Base-by-base conservation (phyloP, 179 eudicot species). In the Beta lomatogona region DNA sequence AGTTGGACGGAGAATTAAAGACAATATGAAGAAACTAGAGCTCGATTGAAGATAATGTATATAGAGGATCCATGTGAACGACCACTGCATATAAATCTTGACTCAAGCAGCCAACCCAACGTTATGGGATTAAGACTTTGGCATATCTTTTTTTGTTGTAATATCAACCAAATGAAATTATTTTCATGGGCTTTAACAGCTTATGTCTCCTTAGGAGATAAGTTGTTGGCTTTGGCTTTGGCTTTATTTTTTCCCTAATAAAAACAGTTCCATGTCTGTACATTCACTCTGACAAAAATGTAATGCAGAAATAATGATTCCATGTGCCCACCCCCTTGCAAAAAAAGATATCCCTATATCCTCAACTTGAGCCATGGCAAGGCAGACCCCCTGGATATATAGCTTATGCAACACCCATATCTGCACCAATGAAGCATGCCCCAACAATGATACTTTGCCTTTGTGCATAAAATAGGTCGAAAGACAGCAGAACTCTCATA, bases 391-490 rank as follows among this genome's bases (percentile, higher is more conserved):
- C 41, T 48, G 57, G 36, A 71, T 9, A 71, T 2, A 3, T 15
- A 71, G 57, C 76, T 7, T 14, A 73, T 28, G 76, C 76, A 72
- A 73, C 59, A 72, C 19, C 28, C 31, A 71, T 45, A 71, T 55
- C 28, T n/a, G 9, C 18, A 65, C 70, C 70, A 65, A 65, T 13
- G 70, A 41, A 65, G 4, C 8, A 10, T 14, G 41, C 7, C 61
- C 6, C 22, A 60, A 60, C 65, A 19, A 8, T 52, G 55, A 52
- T 52, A 52, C 55, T 52, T 8, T 13, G 55, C 55, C 55, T 52
- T 9, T 1, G 55, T 8, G 55, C 13, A 52, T 52, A 52, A 59
- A 59, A 59, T 16, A 16, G 16, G 6, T 59, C 18, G 28, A 65
- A 65, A 65, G 45, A 28, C 70, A 5, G 21, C 7, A 59, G 6